Base-by-base conservation (phyloP, 179 eudicot genomes). In the Amaranthus tricolor region DNA sequence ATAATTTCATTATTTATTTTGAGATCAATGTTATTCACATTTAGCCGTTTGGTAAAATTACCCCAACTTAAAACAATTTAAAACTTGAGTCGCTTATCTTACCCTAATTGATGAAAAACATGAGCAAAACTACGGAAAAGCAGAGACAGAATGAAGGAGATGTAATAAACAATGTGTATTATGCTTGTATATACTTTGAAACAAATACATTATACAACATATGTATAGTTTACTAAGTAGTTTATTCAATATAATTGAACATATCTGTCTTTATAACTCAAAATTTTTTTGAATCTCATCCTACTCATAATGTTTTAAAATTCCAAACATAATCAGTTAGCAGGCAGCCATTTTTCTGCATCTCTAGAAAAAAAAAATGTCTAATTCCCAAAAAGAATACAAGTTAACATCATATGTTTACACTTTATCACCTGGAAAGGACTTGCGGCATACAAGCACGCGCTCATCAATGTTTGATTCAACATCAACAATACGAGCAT, bases 361-460 rank as follows among this genome's bases (percentile, higher is more conserved):
- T 49, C 56, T 68, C 15, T 1, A 6, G 19, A 6, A 15, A 55
- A 57, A 17, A 5, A 0, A 7, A 17, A 9, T 40, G 7, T 61
- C 51, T 62, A 52, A 40, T 11, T 4, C 61, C 59, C 9, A 5
- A 62, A 72, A 51, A 73, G 24, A 14, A 31, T 65, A n/a, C 63
- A 17, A 53, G 43, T 59, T 43, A 74, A 70, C 21, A 76, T 66
- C 55, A 68, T 24, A 55, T 80, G 77, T 57, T 67, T 48, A 66
- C 67, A 68, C 66, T 71, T 80, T 62, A 68, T 78, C 19, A 45
- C 76, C 16, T 47, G 65, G 68, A 89, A 89, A 68, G 71, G 99
- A 96, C 78, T 96, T 96, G 80, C 91, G 99, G 84, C 98, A 93
- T 72, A 96, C 81, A n/a, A 96, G 92, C 79, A 96, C 94, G 68